Base-by-base conservation (phyloP, 1,284 basidiomycete genomes). In the Tilletiopsis washingtonensis region DNA sequence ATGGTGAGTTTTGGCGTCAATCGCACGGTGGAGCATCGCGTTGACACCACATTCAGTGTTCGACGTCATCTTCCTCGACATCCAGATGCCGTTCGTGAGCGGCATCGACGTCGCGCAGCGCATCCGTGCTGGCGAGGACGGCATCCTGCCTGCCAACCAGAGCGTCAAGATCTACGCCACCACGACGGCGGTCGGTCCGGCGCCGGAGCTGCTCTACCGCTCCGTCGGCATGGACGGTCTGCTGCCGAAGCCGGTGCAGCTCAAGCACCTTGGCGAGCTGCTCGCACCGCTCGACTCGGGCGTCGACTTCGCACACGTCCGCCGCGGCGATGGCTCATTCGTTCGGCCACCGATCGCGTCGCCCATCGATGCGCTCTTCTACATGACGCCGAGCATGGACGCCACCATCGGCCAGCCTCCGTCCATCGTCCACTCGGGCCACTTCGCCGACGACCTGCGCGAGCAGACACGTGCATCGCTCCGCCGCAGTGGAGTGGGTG, bases 51-150 rank as follows among this genome's bases (percentile, higher is more conserved):
- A n/a, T n/a, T n/a, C n/a, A n/a, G n/a, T 67, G 47, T 67, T 62
- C 25, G 64, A 67, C 45, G 47, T 61, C 47, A 59, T 64, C 51
- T 51, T 64, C 29, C 61, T 67, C 57, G 64, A 67, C 49, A 64
- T 67, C 11, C 61, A 67, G 41, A 67, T 67, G 64, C 64, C 64
- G 5, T 64, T 58, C 26, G 54, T 67, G 17, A 49, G 57, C 34
- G 64, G 64, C 25, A 51, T 64, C 40, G 64, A 67, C 11, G 56
- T 56, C 46, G 49, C 62, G 5, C 50, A 54, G 26, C 53, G 64
- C 25, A 67, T 67, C 36, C 57, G 64, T 21, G 50, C 53, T 9
- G 59, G 53, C 36, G 49, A 54, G 36, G 64, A 67, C 25, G 62
- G 62, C 53, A 56, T 67, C 15, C 54, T 67, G 17, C 29, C 36